A percentile compares a stretch with the other conserved stretches of the same genome.
Evolutionary conservation across 169 alveolate genomes (phyloP).

Genomic region (Babesia ovata): DNA sequence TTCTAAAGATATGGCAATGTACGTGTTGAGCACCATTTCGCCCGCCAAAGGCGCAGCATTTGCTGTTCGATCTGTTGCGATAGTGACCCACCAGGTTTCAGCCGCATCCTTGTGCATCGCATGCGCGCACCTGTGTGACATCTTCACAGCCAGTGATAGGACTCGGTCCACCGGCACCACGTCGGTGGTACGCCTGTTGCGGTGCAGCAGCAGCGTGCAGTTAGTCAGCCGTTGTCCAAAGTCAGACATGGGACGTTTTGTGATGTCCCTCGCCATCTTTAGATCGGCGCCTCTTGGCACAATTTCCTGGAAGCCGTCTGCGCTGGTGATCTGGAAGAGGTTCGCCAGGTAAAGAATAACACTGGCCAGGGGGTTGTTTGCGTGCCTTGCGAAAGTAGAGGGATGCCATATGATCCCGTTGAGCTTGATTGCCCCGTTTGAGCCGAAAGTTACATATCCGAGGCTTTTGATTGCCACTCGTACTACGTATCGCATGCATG

Average conservation of each 20-base stretch:
- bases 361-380: conserved; percentile 1
- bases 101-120: neutral
- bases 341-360: conserved; percentile 22
- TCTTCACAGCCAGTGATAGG: neutral
- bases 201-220: neutral
- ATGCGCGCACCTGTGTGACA: neutral
- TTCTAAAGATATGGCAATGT: neutral
- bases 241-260: conserved; percentile 4
- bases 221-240: neutral
- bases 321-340: conserved; percentile 29
- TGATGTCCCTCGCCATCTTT: conserved; percentile 1
- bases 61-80: neutral
- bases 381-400: conserved; percentile 4
- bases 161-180: too few species aligned
- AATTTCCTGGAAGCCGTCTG: conserved; percentile 50
- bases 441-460: conserved; percentile 7
- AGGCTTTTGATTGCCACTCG: neutral
- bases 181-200: neutral
- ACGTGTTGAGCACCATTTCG: neutral
- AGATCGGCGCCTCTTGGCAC: neutral
- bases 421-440: conserved; percentile 51
- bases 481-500: neutral
- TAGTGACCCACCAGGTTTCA: neutral
- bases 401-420: conserved; percentile 60
- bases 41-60: neutral